Evolutionary conservation across 352 stramenopile genomes (phyloP).

Genomic region (Globisporangium ultimum): DNA sequence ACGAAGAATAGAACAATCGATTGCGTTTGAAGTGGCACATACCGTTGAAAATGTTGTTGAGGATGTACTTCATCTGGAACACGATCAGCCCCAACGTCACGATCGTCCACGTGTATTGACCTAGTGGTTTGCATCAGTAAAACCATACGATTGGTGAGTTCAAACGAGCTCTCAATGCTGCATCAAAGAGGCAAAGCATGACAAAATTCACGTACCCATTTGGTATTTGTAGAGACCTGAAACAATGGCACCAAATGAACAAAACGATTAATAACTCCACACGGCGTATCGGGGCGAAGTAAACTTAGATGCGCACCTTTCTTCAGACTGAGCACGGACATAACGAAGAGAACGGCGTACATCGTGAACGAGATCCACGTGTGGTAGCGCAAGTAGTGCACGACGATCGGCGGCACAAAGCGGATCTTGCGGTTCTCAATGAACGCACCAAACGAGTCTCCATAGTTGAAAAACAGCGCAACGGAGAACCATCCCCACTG

Average conservation of each 20-base stretch:
- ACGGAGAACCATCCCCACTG: constrained; percentile 97
- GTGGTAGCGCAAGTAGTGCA: constrained; percentile 90
- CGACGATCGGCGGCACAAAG: constrained; percentile 68
- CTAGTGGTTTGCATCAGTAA: constrained; percentile 11
- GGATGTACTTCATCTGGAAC: constrained; percentile 97
- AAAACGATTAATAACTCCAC: too few relatives aligned
- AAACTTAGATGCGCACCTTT: constrained; percentile 38
- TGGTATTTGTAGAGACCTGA: constrained; percentile 94
- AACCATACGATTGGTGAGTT: too few relatives aligned
- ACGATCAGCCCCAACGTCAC: constrained; percentile 93
- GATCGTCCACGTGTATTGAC: constrained; percentile 96
- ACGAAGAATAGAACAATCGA: background rate
- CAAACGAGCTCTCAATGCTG: too few relatives aligned
- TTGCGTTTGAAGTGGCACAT: constrained; percentile 2
- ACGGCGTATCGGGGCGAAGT: background rate
- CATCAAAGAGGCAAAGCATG: too few relatives aligned
- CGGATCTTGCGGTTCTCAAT: constrained; percentile 84
- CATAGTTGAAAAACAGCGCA: constrained; percentile 96
- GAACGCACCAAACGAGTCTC: constrained; percentile 83
- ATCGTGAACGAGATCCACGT: constrained; percentile 92
- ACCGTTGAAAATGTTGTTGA: constrained; percentile 96
- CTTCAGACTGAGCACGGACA: constrained; percentile 95
- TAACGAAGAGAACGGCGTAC: constrained; percentile 95
- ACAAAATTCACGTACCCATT: constrained; percentile 51
- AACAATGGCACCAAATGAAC: too few relatives aligned